phyloP scores from a whole-genome alignment of 805 yeast genomes.

The Hanseniaspora lachancei region DNA sequence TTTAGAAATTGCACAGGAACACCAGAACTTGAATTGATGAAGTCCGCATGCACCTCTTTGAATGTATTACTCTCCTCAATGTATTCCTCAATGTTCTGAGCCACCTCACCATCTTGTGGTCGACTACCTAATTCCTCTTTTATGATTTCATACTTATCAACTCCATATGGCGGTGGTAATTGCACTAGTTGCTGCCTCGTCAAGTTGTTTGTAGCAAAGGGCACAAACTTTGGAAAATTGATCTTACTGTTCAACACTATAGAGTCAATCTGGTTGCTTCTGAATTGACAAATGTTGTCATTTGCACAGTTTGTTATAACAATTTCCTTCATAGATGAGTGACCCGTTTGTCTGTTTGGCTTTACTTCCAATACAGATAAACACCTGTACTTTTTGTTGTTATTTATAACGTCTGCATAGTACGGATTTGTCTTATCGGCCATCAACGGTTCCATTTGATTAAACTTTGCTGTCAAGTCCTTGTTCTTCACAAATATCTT shows the following conservation, averaged over 20 bases:
- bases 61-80: slow-evolving; percentile 2
- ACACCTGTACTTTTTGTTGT: slow-evolving; percentile 35
- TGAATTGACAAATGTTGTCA: slow-evolving; percentile 49
- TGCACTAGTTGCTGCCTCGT: slow-evolving; percentile 7
- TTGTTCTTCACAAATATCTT: slow-evolving; percentile 50
- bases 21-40: slow-evolving; percentile 15
- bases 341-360: slow-evolving; percentile 35
- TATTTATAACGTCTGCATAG: slow-evolving; percentile 24
- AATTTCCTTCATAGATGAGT: slow-evolving; percentile 47
- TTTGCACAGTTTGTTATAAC: slow-evolving; percentile 38
- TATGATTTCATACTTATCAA: slow-evolving; percentile 18
- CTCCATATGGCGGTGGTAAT: slow-evolving; percentile 26
- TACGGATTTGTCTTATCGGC: slow-evolving; percentile 26
- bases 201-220: slow-evolving; percentile 5
- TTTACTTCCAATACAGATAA: slow-evolving; percentile 52
- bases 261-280: slow-evolving; percentile 25
- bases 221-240: slow-evolving; percentile 22
- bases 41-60: neutral
- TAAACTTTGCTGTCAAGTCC: slow-evolving; percentile 40
- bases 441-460: slow-evolving; percentile 32
- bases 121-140: neutral
- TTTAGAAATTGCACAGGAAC: slow-evolving; percentile 18
- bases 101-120: neutral
- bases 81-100: neutral
- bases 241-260: slow-evolving; percentile 21